phyloP scores from a whole-genome alignment of 2,329 filamentous ascomycete species.

The Parasarocladium wereldwijsianum region DNA sequence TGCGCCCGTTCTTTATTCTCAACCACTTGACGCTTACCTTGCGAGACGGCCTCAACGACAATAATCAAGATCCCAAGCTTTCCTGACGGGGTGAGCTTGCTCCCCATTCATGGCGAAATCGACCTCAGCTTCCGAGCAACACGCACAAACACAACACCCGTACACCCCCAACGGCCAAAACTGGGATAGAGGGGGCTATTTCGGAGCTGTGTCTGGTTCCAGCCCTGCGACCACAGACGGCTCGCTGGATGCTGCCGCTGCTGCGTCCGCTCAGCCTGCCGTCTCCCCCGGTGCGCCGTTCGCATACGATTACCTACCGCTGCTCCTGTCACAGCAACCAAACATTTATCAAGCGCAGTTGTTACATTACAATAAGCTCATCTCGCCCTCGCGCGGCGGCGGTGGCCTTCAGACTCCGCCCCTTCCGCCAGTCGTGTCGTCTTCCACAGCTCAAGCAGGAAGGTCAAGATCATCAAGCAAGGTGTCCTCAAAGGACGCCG shows the following conservation, averaged over 20 bases:
- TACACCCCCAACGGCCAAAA: slow-evolving; percentile 3
- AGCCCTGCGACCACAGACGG: slow-evolving; percentile 15
- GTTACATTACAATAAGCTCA: slow-evolving; percentile 50
- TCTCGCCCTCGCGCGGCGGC: slow-evolving; percentile 40
- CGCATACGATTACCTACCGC: slow-evolving; percentile 37
- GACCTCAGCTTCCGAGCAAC: slow-evolving; percentile 1
- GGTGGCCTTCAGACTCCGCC: slow-evolving; percentile 42
- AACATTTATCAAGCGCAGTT: slow-evolving; percentile 47
- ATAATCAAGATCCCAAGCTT: too few relatives aligned
- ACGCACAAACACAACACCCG: slow-evolving; percentile 3
- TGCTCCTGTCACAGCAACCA: slow-evolving; percentile 39
- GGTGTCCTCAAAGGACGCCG: slow-evolving; percentile 38
- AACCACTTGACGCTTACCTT: too few relatives aligned
- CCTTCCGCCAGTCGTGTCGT: slow-evolving; percentile 38
- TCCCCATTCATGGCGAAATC: slow-evolving; percentile 4
- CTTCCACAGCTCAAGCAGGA: slow-evolving; percentile 40
- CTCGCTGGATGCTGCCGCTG: slow-evolving; percentile 13
- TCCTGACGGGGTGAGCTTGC: slow-evolving; percentile 3
- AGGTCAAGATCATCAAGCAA: slow-evolving; percentile 46
- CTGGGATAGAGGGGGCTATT: slow-evolving; percentile 1
- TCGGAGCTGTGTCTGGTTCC: slow-evolving; percentile 9
- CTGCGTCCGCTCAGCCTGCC: slow-evolving; percentile 2
- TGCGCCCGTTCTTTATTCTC: too few relatives aligned
- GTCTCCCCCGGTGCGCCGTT: slow-evolving; percentile 15
- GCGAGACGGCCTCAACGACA: too few relatives aligned